Base-by-base conservation (phyloP, 306 rosid species). In the Cucumis melo region DNA sequence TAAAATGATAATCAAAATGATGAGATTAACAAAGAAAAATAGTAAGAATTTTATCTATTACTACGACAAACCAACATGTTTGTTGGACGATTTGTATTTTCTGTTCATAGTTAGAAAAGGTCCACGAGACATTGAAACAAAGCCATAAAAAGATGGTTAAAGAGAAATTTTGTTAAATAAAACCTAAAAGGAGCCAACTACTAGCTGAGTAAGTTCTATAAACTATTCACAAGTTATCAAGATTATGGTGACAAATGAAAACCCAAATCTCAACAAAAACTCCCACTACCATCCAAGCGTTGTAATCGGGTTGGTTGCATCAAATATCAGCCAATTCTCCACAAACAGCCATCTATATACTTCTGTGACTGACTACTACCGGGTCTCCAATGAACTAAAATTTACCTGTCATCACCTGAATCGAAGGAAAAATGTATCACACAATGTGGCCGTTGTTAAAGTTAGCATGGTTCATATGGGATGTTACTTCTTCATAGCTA, bases 401-500 rank as follows among this genome's bases (percentile, higher is more conserved):
- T 36, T 54, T 54, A 74, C 34, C 46, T 19, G 59, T 24, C 24
- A 9, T 15, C 11, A 2, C 17, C 77, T 51, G 29, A 16, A 55
- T 54, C 12, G 32, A 51, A 20, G 55, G 20, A 42, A 21, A 68
- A 21, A 14, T 8, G 0, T 42, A 75, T 86, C 88, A 86, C 38
- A 82, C 80, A 38, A 75, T 82, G 78, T 75, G 81, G 80, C 82
- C 77, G 87, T 89, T 85, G 87, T 88, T 85, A 78, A 87, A 80
- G 82, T 82, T 79, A 79, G 90, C n/a, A 24, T 71, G 78, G 21
- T 34, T 74, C 54, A 78, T 67, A 44, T 57, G 51, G 59, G 77
- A 80, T 76, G 92, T 76, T 71, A 76, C 89, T 81, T 83, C 92
- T 51, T 85, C 87, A 38, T 85, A 87, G 79, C 84, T 81, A 70